Evolutionary conservation across 495 filamentous ascomycete species (phyloP), one percentile per base, ranked within the genome.

Genomic region (Extremus antarcticus): DNA sequence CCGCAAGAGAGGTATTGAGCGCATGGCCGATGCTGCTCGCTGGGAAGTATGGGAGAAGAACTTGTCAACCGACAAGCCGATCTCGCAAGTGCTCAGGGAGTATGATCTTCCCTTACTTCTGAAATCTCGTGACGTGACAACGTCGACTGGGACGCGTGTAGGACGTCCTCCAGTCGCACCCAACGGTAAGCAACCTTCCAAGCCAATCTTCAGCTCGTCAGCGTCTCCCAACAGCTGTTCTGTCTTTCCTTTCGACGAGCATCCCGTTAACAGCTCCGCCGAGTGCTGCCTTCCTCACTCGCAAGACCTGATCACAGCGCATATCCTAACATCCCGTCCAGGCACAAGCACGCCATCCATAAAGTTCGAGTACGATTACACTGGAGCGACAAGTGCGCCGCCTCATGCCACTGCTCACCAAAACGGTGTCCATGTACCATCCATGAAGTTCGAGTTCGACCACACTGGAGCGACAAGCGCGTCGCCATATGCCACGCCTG

Each of bases 1-100:
- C 1, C 76, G 76, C 40, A 66, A 57, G 11, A 74, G 77, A 53
- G 81, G 84, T n/a, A 78, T 76, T 54, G 71, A 78, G 25, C 52
- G 71, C 17, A 73, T 76, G 38, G 68, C 71, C 22, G 80, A 87
- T 58, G 71, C 78, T 19, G 69, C 74, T 20, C 78, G 81, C 24
- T 88, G 86, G 80, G 86, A 89, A 63, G 79, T 77, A 50, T 90
- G 81, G 76, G 81, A 84, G 51, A 67, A 67, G 15, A 55, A 65
- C 55, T 54, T 62, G 53, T 62, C 58, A 58, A 43, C 51, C n/a
- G 50, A 55, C 45, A 19, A 15, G 3, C 50, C 55, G 13, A 24
- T 58, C 20, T 35, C 48, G 2, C 51, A 40, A 9, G 43, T 52
- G 24, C 55, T 62, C 29, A 50, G 51, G 55, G 55, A 58, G 59